These are phyloP conservation scores for Plasmodium inui DNA, from an alignment of 169 alveolate species.

Conservation along the genomic window DNA sequence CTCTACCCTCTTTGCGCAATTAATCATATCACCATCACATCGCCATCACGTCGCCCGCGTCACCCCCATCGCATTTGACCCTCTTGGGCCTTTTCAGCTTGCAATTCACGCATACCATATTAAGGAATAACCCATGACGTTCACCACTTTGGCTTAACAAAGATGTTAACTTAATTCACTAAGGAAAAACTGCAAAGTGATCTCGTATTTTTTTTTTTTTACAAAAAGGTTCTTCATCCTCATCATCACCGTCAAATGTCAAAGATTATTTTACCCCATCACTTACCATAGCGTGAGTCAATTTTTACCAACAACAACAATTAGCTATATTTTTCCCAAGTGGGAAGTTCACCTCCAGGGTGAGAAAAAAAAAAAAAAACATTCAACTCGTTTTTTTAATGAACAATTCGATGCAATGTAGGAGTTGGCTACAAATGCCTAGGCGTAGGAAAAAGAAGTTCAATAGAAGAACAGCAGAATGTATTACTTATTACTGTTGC, in stretches of 20 bases:
- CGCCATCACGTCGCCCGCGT: not conserved
- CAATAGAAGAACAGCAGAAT: not conserved
- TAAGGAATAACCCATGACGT: not conserved
- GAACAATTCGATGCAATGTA: not conserved
- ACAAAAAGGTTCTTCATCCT: not conserved
- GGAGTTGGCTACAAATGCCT: not conserved
- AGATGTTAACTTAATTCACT: not conserved
- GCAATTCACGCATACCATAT: not conserved
- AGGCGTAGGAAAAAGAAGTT: not conserved
- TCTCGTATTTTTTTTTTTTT: not conserved
- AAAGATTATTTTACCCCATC: not conserved
- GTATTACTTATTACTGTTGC: not conserved
- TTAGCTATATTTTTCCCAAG: not conserved
- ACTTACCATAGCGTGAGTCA: not conserved
- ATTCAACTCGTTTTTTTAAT: not conserved
- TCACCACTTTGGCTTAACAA: not conserved
- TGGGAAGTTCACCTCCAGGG: not conserved
- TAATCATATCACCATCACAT: not conserved
- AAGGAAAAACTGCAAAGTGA: slow-evolving; percentile 1
- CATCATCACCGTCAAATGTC: not conserved
- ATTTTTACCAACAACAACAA: not conserved
- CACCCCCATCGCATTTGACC: not conserved
- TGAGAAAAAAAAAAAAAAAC: not conserved
- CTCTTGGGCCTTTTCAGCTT: not conserved
- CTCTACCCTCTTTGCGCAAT: not conserved